These are phyloP conservation scores for Drosera spatulata DNA, from an alignment of 179 eudicot species.

Conservation along the genomic window DNA sequence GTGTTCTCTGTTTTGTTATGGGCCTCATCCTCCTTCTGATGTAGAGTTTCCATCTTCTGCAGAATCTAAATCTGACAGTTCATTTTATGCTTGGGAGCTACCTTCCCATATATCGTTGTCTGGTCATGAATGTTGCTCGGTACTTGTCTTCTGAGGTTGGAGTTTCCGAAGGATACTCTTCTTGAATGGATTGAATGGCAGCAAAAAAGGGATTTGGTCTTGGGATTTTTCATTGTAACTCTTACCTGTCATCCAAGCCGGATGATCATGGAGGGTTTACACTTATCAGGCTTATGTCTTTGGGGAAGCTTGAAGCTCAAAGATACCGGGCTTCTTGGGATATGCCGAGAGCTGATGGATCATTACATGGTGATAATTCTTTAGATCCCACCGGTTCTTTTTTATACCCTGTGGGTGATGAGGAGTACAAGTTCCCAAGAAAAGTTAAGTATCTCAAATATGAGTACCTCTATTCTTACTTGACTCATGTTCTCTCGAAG, in stretches of 20 bases:
- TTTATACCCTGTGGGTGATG: conserved; percentile 26
- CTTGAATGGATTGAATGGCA: conserved; percentile 83
- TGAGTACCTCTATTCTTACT: conserved; percentile 35
- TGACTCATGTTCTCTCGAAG: conserved; percentile 31
- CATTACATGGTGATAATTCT: conserved; percentile 18
- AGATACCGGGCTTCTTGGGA: conserved; percentile 46
- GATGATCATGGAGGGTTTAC: conserved; percentile 55
- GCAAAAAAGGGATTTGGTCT: conserved; percentile 50
- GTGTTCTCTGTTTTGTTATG: conserved; percentile 64
- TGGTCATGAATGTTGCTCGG: conserved; percentile 44
- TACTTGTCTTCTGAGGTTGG: conserved; percentile 51
- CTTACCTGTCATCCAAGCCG: conserved; percentile 21
- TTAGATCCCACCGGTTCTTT: conserved; percentile 25
- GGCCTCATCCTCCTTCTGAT: conserved; percentile 23
- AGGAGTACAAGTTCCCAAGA: conserved; percentile 26
- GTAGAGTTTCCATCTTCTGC: conserved; percentile 15
- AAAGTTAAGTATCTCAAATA: conserved; percentile 34
- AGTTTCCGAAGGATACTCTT: conserved; percentile 42
- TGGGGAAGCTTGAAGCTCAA: conserved; percentile 71
- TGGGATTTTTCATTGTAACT: conserved; percentile 32
- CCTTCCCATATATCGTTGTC: conserved; percentile 52
- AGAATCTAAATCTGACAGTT: conserved; percentile 24
- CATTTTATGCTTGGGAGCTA: conserved; percentile 66
- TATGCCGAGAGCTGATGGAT: conserved; percentile 9
- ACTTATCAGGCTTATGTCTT: conserved; percentile 56